Percentiles rank a stretch among this genome's conserved stretches.
These are phyloP conservation scores for Hagleromyces aurorensis DNA, from an alignment of 805 yeast genomes.

Conservation along the genomic window DNA sequence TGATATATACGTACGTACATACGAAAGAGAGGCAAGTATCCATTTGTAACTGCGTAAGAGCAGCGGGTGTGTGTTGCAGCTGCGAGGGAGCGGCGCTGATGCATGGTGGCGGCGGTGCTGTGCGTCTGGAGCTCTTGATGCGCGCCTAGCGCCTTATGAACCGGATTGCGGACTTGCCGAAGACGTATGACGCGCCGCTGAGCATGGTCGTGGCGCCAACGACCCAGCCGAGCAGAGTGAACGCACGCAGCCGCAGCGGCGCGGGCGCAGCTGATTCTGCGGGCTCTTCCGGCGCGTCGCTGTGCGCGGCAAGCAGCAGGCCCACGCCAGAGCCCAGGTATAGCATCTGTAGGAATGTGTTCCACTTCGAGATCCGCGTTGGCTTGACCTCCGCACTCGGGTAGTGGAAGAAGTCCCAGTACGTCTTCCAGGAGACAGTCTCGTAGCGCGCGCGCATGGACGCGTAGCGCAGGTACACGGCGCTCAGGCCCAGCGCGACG, in stretches of 20 bases:
- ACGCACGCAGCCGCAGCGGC: slow-evolving; percentile 7
- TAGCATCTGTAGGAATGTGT: slow-evolving; percentile 89
- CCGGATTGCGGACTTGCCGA: slow-evolving; percentile 62
- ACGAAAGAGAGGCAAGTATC: too few relatives aligned
- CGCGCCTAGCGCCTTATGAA: slow-evolving; percentile 28
- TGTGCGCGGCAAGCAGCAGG: slow-evolving; percentile 13
- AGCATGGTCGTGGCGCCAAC: slow-evolving; percentile 65
- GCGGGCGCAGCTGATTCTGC: slow-evolving; percentile 8
- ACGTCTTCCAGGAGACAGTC: slow-evolving; percentile 48
- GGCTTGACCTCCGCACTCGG: slow-evolving; percentile 88
- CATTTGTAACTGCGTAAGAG: too few relatives aligned
- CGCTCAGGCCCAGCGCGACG: slow-evolving; percentile 59
- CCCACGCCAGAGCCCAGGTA: slow-evolving; percentile 63
- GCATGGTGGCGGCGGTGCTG: too few relatives aligned
- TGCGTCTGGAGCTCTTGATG: too few relatives aligned
- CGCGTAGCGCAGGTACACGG: slow-evolving; percentile 60
- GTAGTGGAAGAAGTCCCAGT: slow-evolving; percentile 62
- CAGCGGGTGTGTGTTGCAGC: too few relatives aligned
- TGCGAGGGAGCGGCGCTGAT: too few relatives aligned
- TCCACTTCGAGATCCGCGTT: slow-evolving; percentile 73
- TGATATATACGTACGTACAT: too few relatives aligned
- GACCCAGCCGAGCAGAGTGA: slow-evolving; percentile 39
- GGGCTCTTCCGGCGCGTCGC: slow-evolving; percentile 4
- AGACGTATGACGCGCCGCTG: slow-evolving; percentile 73
- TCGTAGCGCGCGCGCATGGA: slow-evolving; percentile 33